Evolutionary conservation across 805 yeast species (phyloP).

Genomic region (Brettanomyces sp.): DNA sequence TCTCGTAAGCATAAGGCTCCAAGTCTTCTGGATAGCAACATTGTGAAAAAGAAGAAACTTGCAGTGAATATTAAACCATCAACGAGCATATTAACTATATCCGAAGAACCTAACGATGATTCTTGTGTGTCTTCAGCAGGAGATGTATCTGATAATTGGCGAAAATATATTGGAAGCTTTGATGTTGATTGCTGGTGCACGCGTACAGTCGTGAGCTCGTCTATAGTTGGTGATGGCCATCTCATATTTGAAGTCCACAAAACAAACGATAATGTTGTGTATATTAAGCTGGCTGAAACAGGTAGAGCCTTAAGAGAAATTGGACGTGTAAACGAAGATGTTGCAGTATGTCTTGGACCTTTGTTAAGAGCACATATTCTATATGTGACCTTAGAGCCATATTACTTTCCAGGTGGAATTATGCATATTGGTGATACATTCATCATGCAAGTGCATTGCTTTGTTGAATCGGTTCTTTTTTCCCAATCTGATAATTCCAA

Average conservation of each 20-base stretch:
- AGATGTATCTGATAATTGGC: slow-evolving; percentile 9
- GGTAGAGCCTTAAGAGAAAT: slow-evolving; percentile 40
- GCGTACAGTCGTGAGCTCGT: slow-evolving; percentile 43
- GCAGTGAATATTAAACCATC: too few relatives aligned
- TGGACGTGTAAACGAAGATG: slow-evolving; percentile 67
- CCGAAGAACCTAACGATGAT: too few relatives aligned
- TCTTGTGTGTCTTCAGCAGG: too few relatives aligned
- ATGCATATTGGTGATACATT: slow-evolving; percentile 72
- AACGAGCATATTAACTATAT: too few relatives aligned
- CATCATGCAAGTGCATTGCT: slow-evolving; percentile 60
- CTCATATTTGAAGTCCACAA: slow-evolving; percentile 12
- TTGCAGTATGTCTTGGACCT: slow-evolving; percentile 58
- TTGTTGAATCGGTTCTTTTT: slow-evolving; percentile 22
- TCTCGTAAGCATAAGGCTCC: too few relatives aligned
- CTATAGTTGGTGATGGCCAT: slow-evolving; percentile 27
- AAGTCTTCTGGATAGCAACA: not conserved
- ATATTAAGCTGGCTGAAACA: slow-evolving; percentile 9
- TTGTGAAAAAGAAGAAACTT: not conserved
- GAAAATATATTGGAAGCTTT: slow-evolving; percentile 46
- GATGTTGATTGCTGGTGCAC: slow-evolving; percentile 66
- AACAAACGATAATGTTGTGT: slow-evolving; percentile 16
- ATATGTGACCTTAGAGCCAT: slow-evolving; percentile 48
- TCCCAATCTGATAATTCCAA: slow-evolving; percentile 29
- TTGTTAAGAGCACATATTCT: slow-evolving; percentile 25
- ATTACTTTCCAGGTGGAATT: slow-evolving; percentile 41